phyloP scores from a whole-genome alignment of 2,329 filamentous ascomycete genomes.

The Colletotrichum eremochloae region DNA sequence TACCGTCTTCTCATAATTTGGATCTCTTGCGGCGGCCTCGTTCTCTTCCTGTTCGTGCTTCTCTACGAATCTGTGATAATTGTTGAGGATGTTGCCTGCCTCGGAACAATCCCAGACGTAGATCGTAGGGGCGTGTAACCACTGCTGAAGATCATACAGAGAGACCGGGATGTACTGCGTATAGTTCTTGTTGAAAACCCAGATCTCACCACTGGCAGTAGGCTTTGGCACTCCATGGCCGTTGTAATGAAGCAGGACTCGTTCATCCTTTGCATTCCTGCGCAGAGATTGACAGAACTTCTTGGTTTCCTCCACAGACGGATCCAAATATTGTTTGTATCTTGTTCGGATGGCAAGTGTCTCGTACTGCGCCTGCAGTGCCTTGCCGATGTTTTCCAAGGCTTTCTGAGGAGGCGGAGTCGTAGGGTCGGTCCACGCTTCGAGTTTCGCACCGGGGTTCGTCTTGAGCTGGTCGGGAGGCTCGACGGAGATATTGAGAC shows the following conservation, averaged over 20 bases:
- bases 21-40: slow-evolving; percentile 81
- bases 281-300: slow-evolving; percentile 93
- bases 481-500: slow-evolving; percentile 96
- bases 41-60: slow-evolving; percentile 93
- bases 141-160: slow-evolving; percentile 92
- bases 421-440: slow-evolving; percentile 97
- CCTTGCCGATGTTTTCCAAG: slow-evolving; percentile 94
- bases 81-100: slow-evolving; percentile 93
- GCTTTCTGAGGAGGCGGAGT: slow-evolving; percentile 84
- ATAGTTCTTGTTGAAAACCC: slow-evolving; percentile 99
- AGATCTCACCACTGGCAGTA: slow-evolving; percentile 95
- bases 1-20: slow-evolving; percentile 83
- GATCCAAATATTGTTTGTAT: slow-evolving; percentile 97
- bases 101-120: slow-evolving; percentile 99
- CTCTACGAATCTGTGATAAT: slow-evolving; percentile 93
- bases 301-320: slow-evolving; percentile 96
- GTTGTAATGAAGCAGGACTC: slow-evolving; percentile 98
- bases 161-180: slow-evolving; percentile 99
- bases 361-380: slow-evolving; percentile 96
- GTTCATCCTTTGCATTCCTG: slow-evolving; percentile 93
- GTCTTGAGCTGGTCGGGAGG: slow-evolving; percentile 98
- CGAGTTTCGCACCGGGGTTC: slow-evolving; percentile 90
- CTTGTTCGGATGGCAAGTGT: slow-evolving; percentile 94
- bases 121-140: slow-evolving; percentile 94
- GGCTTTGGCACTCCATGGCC: slow-evolving; percentile 97